Conservation (phyloP, 257 asterid species). For the Lavandula angustifolia region DNA sequence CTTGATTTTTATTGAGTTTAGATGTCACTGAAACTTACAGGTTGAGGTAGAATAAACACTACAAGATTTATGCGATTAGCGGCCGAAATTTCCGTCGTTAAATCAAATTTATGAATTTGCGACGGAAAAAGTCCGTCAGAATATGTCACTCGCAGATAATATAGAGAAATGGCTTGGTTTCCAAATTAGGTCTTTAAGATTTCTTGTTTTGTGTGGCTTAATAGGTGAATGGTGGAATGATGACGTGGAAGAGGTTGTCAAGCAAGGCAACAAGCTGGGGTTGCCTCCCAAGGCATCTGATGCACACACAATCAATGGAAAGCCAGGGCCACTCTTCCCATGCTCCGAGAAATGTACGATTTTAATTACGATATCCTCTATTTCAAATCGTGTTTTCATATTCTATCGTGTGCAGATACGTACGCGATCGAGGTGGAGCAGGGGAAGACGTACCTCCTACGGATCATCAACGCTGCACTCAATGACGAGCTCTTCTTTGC, state of each 20-base stretch:
- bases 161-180: no score
- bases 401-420: slow-evolving; percentile 42
- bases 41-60: no score
- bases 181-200: neutral
- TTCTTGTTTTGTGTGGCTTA: neutral
- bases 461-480: slow-evolving; percentile 41
- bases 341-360: slow-evolving; percentile 38
- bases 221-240: slow-evolving; percentile 48
- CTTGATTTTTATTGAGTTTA: no score
- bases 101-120: no score
- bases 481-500: slow-evolving; percentile 70
- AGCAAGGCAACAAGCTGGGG: slow-evolving; percentile 41
- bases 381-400: no score
- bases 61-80: no score
- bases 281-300: slow-evolving; percentile 47
- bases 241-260: slow-evolving; percentile 43
- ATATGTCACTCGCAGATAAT: no score
- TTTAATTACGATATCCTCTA: neutral
- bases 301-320: slow-evolving; percentile 47
- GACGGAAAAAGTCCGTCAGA: no score
- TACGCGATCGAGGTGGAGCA: slow-evolving; percentile 45
- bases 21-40: no score
- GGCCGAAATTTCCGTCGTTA: no score
- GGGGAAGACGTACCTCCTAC: slow-evolving; percentile 39
- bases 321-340: slow-evolving; percentile 51